Conservation (phyloP, 2,329 filamentous ascomycete genomes). For the Elsinoe necatrix region DNA sequence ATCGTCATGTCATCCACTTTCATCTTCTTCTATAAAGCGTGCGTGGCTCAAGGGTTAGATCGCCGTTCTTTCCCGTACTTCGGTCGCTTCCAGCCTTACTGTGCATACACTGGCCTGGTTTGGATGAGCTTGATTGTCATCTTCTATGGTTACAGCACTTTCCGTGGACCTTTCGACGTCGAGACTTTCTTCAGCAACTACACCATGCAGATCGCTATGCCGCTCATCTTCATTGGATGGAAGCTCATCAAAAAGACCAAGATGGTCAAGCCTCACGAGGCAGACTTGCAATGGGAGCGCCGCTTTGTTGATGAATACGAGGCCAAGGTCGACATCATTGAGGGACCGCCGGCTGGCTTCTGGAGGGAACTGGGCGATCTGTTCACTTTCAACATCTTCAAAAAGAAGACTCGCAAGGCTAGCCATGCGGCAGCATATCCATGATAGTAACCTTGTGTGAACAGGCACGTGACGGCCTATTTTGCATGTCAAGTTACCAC, state of each 20-base stretch:
- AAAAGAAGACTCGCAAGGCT: background rate
- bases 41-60: constrained; percentile 44
- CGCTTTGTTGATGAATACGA: constrained; percentile 53
- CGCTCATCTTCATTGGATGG: constrained; percentile 37
- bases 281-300: constrained; percentile 52
- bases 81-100: constrained; percentile 48
- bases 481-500: background rate
- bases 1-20: constrained; percentile 53
- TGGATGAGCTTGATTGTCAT: constrained; percentile 27
- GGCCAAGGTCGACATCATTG: constrained; percentile 32
- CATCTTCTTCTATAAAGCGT: constrained; percentile 49
- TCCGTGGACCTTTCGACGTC: constrained; percentile 29
- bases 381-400: constrained; percentile 22
- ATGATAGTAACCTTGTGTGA: background rate
- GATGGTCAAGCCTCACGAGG: constrained; percentile 45
- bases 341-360: constrained; percentile 44
- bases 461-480: background rate
- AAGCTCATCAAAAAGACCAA: constrained; percentile 54
- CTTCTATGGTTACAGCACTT: constrained; percentile 47
- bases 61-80: constrained; percentile 49
- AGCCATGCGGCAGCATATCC: background rate
- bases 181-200: constrained; percentile 42
- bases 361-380: constrained; percentile 47
- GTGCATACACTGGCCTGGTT: constrained; percentile 27
- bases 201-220: constrained; percentile 24